phyloP scores from a whole-genome alignment of 2,329 filamentous ascomycete genomes.

The Neofusicoccum laricinum region DNA sequence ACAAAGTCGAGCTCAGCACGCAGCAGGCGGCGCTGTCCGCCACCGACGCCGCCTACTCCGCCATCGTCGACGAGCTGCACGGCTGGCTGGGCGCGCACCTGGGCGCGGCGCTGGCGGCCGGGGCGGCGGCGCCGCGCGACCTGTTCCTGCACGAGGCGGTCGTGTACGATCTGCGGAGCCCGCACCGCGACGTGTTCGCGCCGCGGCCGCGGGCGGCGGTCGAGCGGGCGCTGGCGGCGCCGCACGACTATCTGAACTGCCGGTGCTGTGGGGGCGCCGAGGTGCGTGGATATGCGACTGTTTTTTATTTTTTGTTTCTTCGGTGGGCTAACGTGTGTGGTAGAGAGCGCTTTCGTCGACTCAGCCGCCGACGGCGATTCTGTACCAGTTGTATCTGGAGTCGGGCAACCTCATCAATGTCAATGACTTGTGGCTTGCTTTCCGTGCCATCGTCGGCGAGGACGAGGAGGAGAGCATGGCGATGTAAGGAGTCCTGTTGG shows the following conservation, averaged over 20 bases:
- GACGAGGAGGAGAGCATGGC: constrained; percentile 43
- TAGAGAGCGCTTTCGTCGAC: constrained; percentile 52
- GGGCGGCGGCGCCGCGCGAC: no score
- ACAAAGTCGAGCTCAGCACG: constrained; percentile 76
- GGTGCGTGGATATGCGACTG: neutral
- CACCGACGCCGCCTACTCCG: constrained; percentile 68
- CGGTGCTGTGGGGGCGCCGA: constrained; percentile 56
- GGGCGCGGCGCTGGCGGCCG: no score
- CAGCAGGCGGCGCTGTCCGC: constrained; percentile 69
- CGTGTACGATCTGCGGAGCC: constrained; percentile 69
- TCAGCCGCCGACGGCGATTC: constrained; percentile 66
- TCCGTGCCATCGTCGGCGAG: constrained; percentile 60
- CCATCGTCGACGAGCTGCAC: constrained; percentile 58
- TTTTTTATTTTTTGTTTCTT: neutral
- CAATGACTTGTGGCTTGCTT: constrained; percentile 76
- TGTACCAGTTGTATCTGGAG: constrained; percentile 79
- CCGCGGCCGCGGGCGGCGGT: constrained; percentile 68
- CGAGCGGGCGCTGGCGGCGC: constrained; percentile 67
- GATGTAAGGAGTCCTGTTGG: constrained; percentile 27
- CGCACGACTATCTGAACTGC: constrained; percentile 76
- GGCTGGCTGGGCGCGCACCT: no score
- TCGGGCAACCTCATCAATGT: constrained; percentile 75
- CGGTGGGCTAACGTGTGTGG: neutral
- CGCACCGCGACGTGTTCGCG: constrained; percentile 70
- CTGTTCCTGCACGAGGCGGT: constrained; percentile 69